These are phyloP conservation scores for Teratosphaeria destructans DNA, from an alignment of 2,329 filamentous ascomycete species.

Conservation along the genomic window DNA sequence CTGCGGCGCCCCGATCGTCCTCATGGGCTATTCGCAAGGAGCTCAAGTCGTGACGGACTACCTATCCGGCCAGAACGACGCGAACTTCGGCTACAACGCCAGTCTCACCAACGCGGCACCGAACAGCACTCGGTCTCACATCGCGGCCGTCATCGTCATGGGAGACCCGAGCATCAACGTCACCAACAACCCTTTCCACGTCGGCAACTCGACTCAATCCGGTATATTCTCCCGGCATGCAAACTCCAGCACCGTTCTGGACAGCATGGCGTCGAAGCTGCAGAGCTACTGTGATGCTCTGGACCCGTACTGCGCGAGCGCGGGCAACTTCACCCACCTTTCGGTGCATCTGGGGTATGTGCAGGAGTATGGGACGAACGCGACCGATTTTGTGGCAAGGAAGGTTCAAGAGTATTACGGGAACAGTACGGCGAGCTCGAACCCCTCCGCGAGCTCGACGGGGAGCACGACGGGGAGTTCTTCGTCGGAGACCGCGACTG, in stretches of 20 bases:
- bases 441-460: background rate
- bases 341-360: slow-evolving; percentile 51
- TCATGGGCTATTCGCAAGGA: slow-evolving; percentile 54
- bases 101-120: slow-evolving; percentile 34
- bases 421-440: background rate
- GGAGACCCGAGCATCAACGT: slow-evolving; percentile 48
- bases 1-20: slow-evolving; percentile 49
- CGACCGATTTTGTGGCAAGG: slow-evolving; percentile 48
- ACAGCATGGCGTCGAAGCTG: slow-evolving; percentile 20
- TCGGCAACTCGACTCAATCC: background rate
- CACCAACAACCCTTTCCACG: slow-evolving; percentile 26
- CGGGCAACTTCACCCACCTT: slow-evolving; percentile 41
- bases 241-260: background rate
- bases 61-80: slow-evolving; percentile 47
- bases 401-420: slow-evolving; percentile 28
- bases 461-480: background rate
- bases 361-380: slow-evolving; percentile 47
- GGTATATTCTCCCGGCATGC: slow-evolving; percentile 35
- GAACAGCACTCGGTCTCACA: slow-evolving; percentile 40
- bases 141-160: slow-evolving; percentile 57
- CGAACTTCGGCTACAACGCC: slow-evolving; percentile 28
- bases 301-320: slow-evolving; percentile 58
- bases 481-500: background rate
- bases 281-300: slow-evolving; percentile 55
- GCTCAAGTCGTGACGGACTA: slow-evolving; percentile 54